Evolutionary conservation across 495 filamentous ascomycete genomes (phyloP).

Genomic region (Penicillium ochrochloron): DNA sequence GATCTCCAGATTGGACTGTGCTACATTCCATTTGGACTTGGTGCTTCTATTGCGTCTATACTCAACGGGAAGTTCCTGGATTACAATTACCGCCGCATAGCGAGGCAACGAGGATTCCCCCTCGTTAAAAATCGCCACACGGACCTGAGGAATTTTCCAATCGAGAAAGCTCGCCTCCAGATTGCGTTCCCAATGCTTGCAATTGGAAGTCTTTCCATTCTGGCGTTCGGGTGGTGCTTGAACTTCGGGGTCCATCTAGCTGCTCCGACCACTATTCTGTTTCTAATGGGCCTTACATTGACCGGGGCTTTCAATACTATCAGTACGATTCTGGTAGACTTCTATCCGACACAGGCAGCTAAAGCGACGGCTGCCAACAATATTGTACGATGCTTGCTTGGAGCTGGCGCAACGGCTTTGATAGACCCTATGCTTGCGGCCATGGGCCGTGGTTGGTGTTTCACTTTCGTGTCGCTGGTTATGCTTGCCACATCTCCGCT

Average conservation of each 20-base stretch:
- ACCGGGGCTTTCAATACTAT: constrained; percentile 63
- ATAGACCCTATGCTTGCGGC: constrained; percentile 68
- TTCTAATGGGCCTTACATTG: constrained; percentile 60
- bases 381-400: constrained; percentile 67
- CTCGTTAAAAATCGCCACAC: constrained; percentile 55
- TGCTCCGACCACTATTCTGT: constrained; percentile 58
- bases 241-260: constrained; percentile 44
- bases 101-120: constrained; percentile 45
- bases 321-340: constrained; percentile 66
- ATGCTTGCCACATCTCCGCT: constrained; percentile 58
- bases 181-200: constrained; percentile 49
- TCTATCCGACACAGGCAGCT: constrained; percentile 63
- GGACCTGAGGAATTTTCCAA: constrained; percentile 61
- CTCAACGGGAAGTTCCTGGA: constrained; percentile 81
- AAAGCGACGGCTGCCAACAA: constrained; percentile 75
- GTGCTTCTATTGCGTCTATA: constrained; percentile 80
- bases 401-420: constrained; percentile 66
- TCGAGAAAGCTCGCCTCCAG: constrained; percentile 66
- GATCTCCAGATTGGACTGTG: constrained; percentile 56
- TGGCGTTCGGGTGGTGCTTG: constrained; percentile 47
- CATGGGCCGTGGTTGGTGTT: constrained; percentile 72
- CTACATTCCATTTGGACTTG: constrained; percentile 51
- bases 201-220: constrained; percentile 40
- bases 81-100: constrained; percentile 49
- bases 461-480: constrained; percentile 64